Evolutionary conservation across 345 rosid species (phyloP).

Genomic region (Reutealis trisperma): DNA sequence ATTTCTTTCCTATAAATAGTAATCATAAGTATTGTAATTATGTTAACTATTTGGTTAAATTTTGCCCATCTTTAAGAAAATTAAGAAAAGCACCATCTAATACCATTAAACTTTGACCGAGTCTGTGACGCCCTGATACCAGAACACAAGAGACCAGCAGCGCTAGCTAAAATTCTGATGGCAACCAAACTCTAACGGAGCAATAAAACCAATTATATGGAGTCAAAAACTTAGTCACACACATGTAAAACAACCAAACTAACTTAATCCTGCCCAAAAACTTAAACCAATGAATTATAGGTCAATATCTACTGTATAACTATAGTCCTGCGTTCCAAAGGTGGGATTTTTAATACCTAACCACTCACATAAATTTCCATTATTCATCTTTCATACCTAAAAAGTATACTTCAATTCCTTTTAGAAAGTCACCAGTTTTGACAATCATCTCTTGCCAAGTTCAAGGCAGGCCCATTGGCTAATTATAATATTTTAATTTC

Average conservation of each 20-base stretch:
- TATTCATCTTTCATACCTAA: not conserved
- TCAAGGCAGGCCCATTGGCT: not conserved
- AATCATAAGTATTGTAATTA: too few relatives aligned
- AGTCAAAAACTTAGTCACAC: not conserved
- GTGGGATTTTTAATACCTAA: not conserved
- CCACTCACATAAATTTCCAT: not conserved
- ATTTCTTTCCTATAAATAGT: too few relatives aligned
- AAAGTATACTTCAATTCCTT: not conserved
- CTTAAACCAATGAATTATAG: not conserved
- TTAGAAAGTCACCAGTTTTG: not conserved
- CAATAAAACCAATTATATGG: not conserved
- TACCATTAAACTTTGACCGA: too few relatives aligned
- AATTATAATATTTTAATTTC: not conserved
- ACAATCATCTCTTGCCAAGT: not conserved
- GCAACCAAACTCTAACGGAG: not conserved
- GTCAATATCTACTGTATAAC: not conserved
- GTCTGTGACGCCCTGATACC: too few relatives aligned
- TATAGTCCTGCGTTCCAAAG: not conserved
- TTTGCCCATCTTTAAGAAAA: too few relatives aligned
- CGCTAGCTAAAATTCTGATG: too few relatives aligned
- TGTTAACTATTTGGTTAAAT: too few relatives aligned
- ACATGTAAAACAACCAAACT: too few relatives aligned
- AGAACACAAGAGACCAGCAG: too few relatives aligned
- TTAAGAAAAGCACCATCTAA: too few relatives aligned
- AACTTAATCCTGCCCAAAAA: not conserved